Conservation (phyloP, 768 basidiomycete species). For the Pulveroboletus frians region DNA sequence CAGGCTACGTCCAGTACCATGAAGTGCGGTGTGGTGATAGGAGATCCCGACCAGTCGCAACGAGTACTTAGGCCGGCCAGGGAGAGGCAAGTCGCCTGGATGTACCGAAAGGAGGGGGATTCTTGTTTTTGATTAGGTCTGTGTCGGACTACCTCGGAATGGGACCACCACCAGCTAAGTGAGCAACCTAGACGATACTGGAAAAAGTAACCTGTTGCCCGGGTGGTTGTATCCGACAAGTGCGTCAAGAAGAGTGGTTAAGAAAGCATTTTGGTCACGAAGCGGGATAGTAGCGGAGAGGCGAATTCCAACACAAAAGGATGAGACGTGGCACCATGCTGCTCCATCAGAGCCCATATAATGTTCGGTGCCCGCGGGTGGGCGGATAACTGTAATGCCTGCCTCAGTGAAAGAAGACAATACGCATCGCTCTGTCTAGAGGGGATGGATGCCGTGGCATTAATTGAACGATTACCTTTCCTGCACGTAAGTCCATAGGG, state of each 20-base stretch:
- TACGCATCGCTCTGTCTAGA: slow-evolving; percentile 54
- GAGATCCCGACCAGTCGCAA: slow-evolving; percentile 36
- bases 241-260: slow-evolving; percentile 68
- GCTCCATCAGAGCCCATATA: slow-evolving; percentile 42
- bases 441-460: slow-evolving; percentile 33
- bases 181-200: slow-evolving; percentile 64
- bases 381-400: slow-evolving; percentile 51
- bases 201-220: slow-evolving; percentile 49
- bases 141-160: slow-evolving; percentile 45
- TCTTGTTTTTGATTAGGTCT: slow-evolving; percentile 50
- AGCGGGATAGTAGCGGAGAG: slow-evolving; percentile 45
- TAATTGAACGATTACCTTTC: slow-evolving; percentile 30
- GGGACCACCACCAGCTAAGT: slow-evolving; percentile 77
- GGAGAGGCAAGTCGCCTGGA: slow-evolving; percentile 46
- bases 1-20: no score
- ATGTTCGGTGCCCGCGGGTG: slow-evolving; percentile 51
- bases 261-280: slow-evolving; percentile 54
- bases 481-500: slow-evolving; percentile 47
- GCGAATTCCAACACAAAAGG: slow-evolving; percentile 64
- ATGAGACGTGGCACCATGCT: slow-evolving; percentile 41
- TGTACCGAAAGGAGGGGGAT: slow-evolving; percentile 36
- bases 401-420: slow-evolving; percentile 64
- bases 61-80: slow-evolving; percentile 44
- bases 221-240: slow-evolving; percentile 72
- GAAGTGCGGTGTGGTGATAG: slow-evolving; percentile 37